Percentiles rank a stretch among this genome's conserved stretches.
Evolutionary conservation across 2,329 filamentous ascomycete species (phyloP).

Genomic region (Emergomyces orientalis): DNA sequence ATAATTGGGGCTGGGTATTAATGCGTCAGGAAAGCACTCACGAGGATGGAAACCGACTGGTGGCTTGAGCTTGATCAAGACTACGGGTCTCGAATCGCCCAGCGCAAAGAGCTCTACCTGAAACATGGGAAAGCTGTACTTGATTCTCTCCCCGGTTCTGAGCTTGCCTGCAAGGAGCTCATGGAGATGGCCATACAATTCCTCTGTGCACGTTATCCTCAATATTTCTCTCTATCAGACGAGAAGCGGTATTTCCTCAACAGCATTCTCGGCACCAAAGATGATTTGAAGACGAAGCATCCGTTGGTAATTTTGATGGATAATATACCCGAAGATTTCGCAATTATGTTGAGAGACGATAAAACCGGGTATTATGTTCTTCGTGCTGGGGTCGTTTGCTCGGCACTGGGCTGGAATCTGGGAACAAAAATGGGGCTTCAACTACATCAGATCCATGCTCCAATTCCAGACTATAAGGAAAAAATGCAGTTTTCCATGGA

Average conservation of each 20-base stretch:
- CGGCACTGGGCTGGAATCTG: constrained; percentile 70
- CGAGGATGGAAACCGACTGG: constrained; percentile 70
- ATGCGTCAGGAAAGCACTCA: constrained; percentile 48
- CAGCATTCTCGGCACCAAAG: constrained; percentile 52
- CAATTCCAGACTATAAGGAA: constrained; percentile 73
- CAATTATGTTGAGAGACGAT: constrained; percentile 62
- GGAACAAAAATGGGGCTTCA: constrained; percentile 62
- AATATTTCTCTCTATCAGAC: constrained; percentile 55
- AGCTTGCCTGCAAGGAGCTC: constrained; percentile 71
- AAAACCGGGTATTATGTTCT: constrained; percentile 63
- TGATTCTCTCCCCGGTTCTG: constrained; percentile 60
- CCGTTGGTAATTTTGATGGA: constrained; percentile 64
- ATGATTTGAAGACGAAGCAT: constrained; percentile 51
- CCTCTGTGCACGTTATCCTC: constrained; percentile 65
- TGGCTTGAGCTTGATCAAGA: constrained; percentile 80
- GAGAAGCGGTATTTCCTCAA: constrained; percentile 57
- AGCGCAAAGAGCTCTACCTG: constrained; percentile 57
- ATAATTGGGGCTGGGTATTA: background rate
- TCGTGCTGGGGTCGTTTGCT: constrained; percentile 68
- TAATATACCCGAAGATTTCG: constrained; percentile 79
- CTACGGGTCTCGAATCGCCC: constrained; percentile 57
- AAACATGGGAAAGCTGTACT: constrained; percentile 57
- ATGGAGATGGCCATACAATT: constrained; percentile 84
- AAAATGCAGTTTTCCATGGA: constrained; percentile 88
- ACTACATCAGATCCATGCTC: constrained; percentile 61